Percentiles rank a stretch among this genome's conserved stretches.
Conservation (phyloP, 495 filamentous ascomycete genomes). For the Penicillium steckii region DNA sequence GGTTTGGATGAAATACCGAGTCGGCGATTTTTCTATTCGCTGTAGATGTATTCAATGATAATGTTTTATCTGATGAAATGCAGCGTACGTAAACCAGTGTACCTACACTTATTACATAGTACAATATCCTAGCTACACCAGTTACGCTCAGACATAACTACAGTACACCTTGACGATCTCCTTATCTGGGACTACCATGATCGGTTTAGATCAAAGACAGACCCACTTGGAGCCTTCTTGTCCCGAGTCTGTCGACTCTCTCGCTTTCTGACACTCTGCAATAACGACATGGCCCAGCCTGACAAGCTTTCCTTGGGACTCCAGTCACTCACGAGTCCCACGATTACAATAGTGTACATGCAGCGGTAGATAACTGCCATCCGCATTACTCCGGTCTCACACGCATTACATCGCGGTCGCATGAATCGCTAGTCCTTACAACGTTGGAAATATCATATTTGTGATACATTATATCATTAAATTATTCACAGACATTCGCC, state of each 20-base stretch:
- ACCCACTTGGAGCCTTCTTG: constrained; percentile 11
- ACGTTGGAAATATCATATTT: too few species aligned
- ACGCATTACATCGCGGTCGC: background rate
- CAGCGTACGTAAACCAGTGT: too few species aligned
- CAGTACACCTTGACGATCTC: background rate
- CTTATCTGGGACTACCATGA: constrained; percentile 4
- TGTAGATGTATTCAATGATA: background rate
- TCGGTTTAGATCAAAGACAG: constrained; percentile 15
- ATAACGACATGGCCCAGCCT: constrained; percentile 2
- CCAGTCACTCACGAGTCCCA: background rate
- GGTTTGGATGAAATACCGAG: constrained; percentile 4
- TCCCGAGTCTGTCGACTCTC: background rate
- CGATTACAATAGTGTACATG: background rate
- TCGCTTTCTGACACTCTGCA: background rate
- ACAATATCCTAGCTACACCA: too few species aligned
- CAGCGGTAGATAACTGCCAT: background rate
- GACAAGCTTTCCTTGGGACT: background rate
- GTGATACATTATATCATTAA: constrained; percentile 1
- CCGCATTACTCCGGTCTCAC: background rate
- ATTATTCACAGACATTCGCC: background rate
- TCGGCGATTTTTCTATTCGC: background rate
- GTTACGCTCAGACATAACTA: background rate
- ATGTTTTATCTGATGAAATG: background rate
- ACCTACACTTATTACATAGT: too few species aligned
- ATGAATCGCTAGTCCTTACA: background rate